phyloP scores from a whole-genome alignment of 345 rosid species.

The Brassica nigra region DNA sequence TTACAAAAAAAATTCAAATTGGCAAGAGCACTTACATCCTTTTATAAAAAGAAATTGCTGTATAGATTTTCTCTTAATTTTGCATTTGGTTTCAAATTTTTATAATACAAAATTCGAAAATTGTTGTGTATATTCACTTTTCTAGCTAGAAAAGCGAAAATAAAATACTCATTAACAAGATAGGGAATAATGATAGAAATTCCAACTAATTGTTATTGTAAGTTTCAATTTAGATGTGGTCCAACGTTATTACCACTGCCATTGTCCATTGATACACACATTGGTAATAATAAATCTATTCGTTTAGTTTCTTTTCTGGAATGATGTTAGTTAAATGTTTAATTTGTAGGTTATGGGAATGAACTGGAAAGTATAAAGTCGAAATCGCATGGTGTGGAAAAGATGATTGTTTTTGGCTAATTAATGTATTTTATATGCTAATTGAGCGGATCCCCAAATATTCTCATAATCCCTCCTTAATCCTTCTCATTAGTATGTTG shows the following conservation, averaged over 20 bases:
- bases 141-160: slow-evolving; percentile 1
- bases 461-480: slow-evolving; percentile 34
- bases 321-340: slow-evolving; percentile 6
- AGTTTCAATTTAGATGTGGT: slow-evolving; percentile 25
- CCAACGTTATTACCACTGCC: slow-evolving; percentile 15
- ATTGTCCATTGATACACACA: not conserved
- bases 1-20: not conserved
- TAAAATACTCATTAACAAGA: slow-evolving; percentile 20
- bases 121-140: slow-evolving; percentile 12
- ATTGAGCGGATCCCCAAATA: slow-evolving; percentile 39
- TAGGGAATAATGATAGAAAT: slow-evolving; percentile 5
- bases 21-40: not conserved
- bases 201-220: not conserved
- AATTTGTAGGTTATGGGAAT: slow-evolving; percentile 25
- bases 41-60: not conserved
- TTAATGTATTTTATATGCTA: slow-evolving; percentile 15
- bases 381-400: slow-evolving; percentile 37
- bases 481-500: slow-evolving; percentile 18
- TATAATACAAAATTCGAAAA: not conserved
- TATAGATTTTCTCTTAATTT: not conserved
- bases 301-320: slow-evolving; percentile 6
- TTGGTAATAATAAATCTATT: not conserved
- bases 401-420: slow-evolving; percentile 37
- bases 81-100: not conserved
- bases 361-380: slow-evolving; percentile 42